Percentiles rank a stretch among this genome's conserved stretches.
These are phyloP conservation scores for Pestalotiopsis sp. DNA, from an alignment of 2,329 filamentous ascomycete species.

Conservation along the genomic window DNA sequence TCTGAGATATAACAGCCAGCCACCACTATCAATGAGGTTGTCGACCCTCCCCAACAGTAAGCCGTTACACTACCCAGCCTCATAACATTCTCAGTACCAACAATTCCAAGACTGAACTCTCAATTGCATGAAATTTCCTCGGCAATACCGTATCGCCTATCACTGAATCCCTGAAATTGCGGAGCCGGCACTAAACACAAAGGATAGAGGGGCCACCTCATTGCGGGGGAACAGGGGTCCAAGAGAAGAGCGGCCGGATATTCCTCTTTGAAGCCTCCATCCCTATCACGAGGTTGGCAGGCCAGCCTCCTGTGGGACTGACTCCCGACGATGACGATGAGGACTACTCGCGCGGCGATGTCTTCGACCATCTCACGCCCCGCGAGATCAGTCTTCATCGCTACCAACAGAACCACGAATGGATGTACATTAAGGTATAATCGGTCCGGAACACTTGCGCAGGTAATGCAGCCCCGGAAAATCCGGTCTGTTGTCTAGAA, in stretches of 20 bases:
- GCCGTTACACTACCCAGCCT: background rate
- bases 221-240: background rate
- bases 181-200: background rate
- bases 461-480: background rate
- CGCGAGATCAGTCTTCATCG: conserved; percentile 85
- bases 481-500: background rate
- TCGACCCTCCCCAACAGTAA: background rate
- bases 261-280: background rate
- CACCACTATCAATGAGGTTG: background rate
- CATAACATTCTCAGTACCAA: no score
- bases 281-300: background rate
- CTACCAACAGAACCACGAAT: conserved; percentile 95
- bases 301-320: conserved; percentile 42
- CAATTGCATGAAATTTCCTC: background rate
- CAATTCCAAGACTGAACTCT: background rate
- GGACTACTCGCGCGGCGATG: conserved; percentile 82
- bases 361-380: conserved; percentile 87
- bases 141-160: background rate
- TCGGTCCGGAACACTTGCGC: no score
- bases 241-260: background rate
- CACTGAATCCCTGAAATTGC: background rate
- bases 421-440: conserved; percentile 62
- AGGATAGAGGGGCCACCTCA: background rate
- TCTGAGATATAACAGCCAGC: background rate
- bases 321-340: conserved; percentile 79